Base-by-base conservation (phyloP, 2,329 filamentous ascomycete genomes). In the Zelopaecilomyces penicillatus region DNA sequence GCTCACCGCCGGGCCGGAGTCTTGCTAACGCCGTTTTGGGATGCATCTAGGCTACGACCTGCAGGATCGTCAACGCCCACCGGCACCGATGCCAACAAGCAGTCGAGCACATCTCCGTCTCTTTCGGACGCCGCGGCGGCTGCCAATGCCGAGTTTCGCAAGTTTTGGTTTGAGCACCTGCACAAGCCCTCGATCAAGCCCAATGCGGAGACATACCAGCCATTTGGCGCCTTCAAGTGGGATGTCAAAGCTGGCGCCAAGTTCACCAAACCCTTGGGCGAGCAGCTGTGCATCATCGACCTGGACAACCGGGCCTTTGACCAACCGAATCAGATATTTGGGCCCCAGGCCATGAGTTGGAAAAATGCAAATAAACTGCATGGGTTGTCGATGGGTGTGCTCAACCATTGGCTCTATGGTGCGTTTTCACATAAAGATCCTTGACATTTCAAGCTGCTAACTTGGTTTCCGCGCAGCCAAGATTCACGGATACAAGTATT, bases 401-500 rank as follows among this genome's bases (percentile, higher is more conserved):
- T 71, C 19, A 69, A 68, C 52, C 68, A 71, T 56, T 71, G 66
- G 58, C 55, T 70, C 5, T 71, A 69, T 50, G 59, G 65, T 68
- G 51, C 36, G 58, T 48, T 7, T 30, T 30, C 19, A 27, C 28
- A 9, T 30, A 8, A 6, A 33, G n/a, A 10, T 6, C 30, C 37
- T 34, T 38, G 19, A 29, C 19, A 33, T 49, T 47, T 26, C 19
- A 38, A 28, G 38, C 6, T 8, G 6, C 6, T 42, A 38, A 8
- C 56, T 64, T 44, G 59, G 50, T 4, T 36, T 11, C 28, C 46
- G 32, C 12, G 30, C 48, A 68, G 66, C 67, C 53, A 65, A 63
- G 49, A 67, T 71, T 43, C 68, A 71, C 51, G 67, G 67, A 41
- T 71, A 71, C 61, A 66, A 66, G 52, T 71, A 71, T 60, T 69